Evolutionary conservation across 1,284 basidiomycete genomes (phyloP), one percentile per base, ranked within the genome.

Genomic region (Irpex sp.): DNA sequence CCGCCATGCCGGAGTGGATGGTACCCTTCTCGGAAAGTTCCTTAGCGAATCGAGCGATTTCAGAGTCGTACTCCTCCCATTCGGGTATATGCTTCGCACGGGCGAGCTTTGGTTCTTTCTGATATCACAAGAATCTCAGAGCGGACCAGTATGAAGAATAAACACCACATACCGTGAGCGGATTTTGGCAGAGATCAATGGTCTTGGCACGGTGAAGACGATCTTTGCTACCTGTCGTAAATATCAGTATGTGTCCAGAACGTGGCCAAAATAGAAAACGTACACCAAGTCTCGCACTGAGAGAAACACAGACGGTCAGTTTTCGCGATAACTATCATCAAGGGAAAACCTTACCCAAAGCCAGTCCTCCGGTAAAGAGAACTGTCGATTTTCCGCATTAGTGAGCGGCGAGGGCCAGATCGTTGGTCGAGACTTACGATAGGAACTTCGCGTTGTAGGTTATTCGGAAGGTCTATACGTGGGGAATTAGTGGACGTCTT

Each of bases 41-140:
- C 17, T 85, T 82, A 0, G 89, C 86, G 67, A 96, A 93, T 34
- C 76, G 79, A 5, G 91, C 85, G 63, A 93, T 92, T 74, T 93
- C 90, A 4, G 75, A 69, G 70, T 98, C 97, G 72, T 98, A 98
- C 55, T 84, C 84, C 65, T 96, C 95, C 97, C 97, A 99, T 76
- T 99, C 97, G 0, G 97, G 96, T 60, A 99, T 98, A 71, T 96
- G 89, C 47, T 96, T 86, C 0, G 97, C 97, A 38, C 97, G 85
- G 7, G 89, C 85, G 7, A 99, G 82, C 76, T 99, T 99, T 2
- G 96, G 96, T 74, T 98, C 96, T 87, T 97, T 97, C 91, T 95
- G 75, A 68, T 64, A 17, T 26, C 21, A 26, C 21, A 26, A 26
- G 21, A 26, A 26, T 26, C 21, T 26, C 21, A 26, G 38, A 58